Conservation (phyloP, 2,329 filamentous ascomycete species). For the Macrophomina phaseolina region DNA sequence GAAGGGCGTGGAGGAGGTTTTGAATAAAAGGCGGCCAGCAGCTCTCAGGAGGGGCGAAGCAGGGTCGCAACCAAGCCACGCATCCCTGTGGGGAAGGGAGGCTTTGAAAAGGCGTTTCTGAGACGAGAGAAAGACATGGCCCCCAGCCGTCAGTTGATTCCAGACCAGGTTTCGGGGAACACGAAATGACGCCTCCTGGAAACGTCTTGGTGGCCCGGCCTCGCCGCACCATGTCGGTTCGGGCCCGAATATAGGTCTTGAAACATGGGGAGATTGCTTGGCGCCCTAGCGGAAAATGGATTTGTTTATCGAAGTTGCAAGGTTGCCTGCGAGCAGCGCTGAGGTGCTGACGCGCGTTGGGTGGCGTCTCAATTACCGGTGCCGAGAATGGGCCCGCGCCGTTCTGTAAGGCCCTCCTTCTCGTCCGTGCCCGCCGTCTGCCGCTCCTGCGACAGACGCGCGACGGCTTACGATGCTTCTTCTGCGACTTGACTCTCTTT, state of each 20-base stretch:
- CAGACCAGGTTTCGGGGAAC: slow-evolving; percentile 6
- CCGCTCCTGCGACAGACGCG: neutral
- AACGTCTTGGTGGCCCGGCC: neutral
- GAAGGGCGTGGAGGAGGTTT: neutral
- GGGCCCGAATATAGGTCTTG: slow-evolving; percentile 1
- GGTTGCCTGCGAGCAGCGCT: neutral
- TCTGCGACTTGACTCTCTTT: neutral
- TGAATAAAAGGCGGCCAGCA: neutral
- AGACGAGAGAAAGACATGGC: neutral
- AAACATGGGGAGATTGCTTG: slow-evolving; percentile 20
- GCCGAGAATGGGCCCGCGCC: neutral
- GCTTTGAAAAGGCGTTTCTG: slow-evolving; percentile 8
- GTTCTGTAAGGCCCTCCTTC: neutral
- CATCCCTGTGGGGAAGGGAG: slow-evolving; percentile 1
- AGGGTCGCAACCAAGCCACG: neutral
- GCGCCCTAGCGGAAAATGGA: slow-evolving; percentile 2
- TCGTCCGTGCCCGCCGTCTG: neutral
- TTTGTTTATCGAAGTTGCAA: slow-evolving; percentile 5
- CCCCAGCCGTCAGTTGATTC: neutral
- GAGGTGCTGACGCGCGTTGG: slow-evolving; percentile 11
- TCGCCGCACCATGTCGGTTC: slow-evolving; percentile 9
- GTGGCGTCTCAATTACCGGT: neutral
- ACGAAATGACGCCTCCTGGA: slow-evolving; percentile 25
- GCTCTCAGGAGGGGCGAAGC: neutral
- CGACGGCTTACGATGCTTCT: neutral